Percentiles rank a stretch among this genome's conserved stretches.
Evolutionary conservation across 768 basidiomycete species (phyloP).

Genomic region (Sistotremastrum suecicum): DNA sequence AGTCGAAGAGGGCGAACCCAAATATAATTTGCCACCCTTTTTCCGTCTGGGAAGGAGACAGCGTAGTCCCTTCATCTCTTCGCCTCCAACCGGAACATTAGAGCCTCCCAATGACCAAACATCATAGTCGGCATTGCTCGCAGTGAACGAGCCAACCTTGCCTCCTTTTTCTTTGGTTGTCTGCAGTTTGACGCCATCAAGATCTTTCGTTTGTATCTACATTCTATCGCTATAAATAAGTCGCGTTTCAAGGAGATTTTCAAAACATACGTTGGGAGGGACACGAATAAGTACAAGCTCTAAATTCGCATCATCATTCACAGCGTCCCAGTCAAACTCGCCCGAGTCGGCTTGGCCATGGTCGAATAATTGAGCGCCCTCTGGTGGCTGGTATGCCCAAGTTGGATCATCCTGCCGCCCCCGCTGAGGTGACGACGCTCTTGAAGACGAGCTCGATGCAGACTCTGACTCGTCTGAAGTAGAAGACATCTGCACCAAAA

Average conservation of each 20-base stretch:
- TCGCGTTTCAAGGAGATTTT: neutral
- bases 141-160: slow-evolving; percentile 34
- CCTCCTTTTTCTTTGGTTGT: slow-evolving; percentile 24
- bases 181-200: slow-evolving; percentile 38
- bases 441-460: no score
- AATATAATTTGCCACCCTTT: slow-evolving; percentile 44
- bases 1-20: slow-evolving; percentile 25
- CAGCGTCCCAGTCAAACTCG: slow-evolving; percentile 54
- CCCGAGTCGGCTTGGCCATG: slow-evolving; percentile 23
- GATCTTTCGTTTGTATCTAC: slow-evolving; percentile 53
- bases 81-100: slow-evolving; percentile 28
- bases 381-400: slow-evolving; percentile 50
- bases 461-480: no score
- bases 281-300: slow-evolving; percentile 63
- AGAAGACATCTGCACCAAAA: no score
- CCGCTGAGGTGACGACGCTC: no score
- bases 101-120: slow-evolving; percentile 47
- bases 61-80: slow-evolving; percentile 46
- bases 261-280: slow-evolving; percentile 45
- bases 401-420: no score
- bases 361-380: slow-evolving; percentile 34
- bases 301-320: slow-evolving; percentile 38
- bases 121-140: slow-evolving; percentile 44
- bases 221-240: neutral
- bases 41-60: slow-evolving; percentile 52